A percentile compares a stretch with the other conserved stretches of the same genome.
These are phyloP conservation scores for Astrothelium subdiscretum DNA, from an alignment of 495 filamentous ascomycete species.

Conservation along the genomic window DNA sequence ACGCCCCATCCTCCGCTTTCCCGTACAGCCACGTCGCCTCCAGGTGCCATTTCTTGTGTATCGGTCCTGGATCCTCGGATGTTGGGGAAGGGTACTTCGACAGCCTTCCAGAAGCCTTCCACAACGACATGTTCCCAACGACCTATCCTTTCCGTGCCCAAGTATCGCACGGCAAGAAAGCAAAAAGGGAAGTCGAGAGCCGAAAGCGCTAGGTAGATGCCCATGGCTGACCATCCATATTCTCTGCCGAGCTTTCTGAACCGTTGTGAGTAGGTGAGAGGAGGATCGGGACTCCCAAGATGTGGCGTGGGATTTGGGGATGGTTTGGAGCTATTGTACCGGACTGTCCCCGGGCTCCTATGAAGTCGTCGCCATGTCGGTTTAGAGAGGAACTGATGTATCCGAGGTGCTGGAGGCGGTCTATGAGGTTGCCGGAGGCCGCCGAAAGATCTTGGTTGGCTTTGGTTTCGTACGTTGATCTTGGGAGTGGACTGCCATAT, in stretches of 20 bases:
- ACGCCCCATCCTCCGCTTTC: slow-evolving; percentile 17
- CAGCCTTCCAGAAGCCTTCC: slow-evolving; percentile 29
- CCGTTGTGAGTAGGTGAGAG: slow-evolving; percentile 50
- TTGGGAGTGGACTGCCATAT: not conserved
- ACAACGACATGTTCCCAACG: slow-evolving; percentile 39
- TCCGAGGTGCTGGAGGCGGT: not conserved
- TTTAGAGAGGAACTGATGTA: not conserved
- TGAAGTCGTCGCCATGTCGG: not conserved
- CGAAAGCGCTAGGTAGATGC: slow-evolving; percentile 73
- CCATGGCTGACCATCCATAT: slow-evolving; percentile 90
- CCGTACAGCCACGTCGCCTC: slow-evolving; percentile 7
- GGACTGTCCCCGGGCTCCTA: slow-evolving; percentile 9
- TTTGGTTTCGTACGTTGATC: not conserved
- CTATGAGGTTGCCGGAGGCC: not conserved
- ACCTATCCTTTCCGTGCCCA: slow-evolving; percentile 80
- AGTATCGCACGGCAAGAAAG: slow-evolving; percentile 68
- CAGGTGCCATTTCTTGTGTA: not conserved
- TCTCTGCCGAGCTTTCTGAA: slow-evolving; percentile 77
- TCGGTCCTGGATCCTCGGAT: slow-evolving; percentile 3
- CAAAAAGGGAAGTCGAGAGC: slow-evolving; percentile 92
- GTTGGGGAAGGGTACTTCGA: slow-evolving; percentile 37
- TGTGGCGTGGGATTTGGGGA: slow-evolving; percentile 20
- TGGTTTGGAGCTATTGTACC: slow-evolving; percentile 18
- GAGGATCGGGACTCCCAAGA: slow-evolving; percentile 19
- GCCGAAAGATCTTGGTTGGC: not conserved